Evolutionary conservation across 305 asterid species (phyloP), one percentile per base, ranked within the genome.

Genomic region (Fraxinus xanthoxyloides): DNA sequence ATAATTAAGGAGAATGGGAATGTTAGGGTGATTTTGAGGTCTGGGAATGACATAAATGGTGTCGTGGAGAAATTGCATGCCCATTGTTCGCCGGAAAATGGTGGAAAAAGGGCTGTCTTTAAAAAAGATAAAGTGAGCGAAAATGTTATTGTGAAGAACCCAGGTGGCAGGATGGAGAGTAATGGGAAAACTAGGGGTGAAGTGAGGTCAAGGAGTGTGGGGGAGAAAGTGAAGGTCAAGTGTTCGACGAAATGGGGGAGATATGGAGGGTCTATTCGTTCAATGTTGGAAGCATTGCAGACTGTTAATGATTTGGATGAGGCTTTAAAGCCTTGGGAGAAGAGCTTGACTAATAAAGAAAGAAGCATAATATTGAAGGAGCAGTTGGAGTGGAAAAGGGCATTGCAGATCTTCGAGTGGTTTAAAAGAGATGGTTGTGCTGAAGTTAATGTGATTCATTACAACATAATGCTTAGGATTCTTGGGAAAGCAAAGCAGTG

Each of bases 401-500:
- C 98, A 0, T 19, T 90, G 95, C 93, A 87, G 86, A 93, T 96
- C 82, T 96, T 96, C 59, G 94, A 90, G 87, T 96, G 98, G 99
- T 92, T 94, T 80, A 94, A 88, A 84, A 79, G 82, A 83, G 90
- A 90, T 85, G 92, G 92, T 34, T 94, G 94, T 74, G 90, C 92
- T 80, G 98, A 94, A 84, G 87, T 96, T 84, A 96, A 96, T 82
- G 94, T 92, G 31, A 96, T 96, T 84, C 99, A 94, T 87, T 94
- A 90, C 85, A 96, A 96, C 77, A 94, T 96, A 79, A 88, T 94
- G 88, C 88, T 96, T 23, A 86, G 92, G 85, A 89, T 90, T 87
- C 97, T 96, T 0, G 98, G 99, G 10, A 92, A 87, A 84, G 89
- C 92, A 0, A 84, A 79, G 75, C 87, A 88, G 81, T 96, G 98